Evolutionary conservation across 345 rosid species (phyloP).

Genomic region (Corchorus olitorius): DNA sequence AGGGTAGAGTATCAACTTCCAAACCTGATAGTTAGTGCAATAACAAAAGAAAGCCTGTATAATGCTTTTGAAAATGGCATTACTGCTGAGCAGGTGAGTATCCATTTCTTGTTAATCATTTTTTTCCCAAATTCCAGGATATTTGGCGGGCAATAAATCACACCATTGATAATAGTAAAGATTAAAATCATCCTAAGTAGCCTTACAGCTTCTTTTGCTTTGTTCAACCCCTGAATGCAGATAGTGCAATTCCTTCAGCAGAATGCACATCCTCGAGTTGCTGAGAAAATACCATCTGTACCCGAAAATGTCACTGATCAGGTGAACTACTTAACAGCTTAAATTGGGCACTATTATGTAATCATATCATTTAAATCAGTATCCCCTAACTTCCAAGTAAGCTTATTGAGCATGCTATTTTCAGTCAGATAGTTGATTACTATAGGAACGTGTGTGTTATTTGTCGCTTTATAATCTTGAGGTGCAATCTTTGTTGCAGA

Average conservation of each 20-base stretch:
- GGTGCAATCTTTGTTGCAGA: conserved; percentile 43
- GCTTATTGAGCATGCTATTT: background rate
- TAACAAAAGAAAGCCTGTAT: conserved; percentile 89
- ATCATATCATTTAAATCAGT: background rate
- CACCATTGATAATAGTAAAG: too few relatives aligned
- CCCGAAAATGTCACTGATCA: conserved; percentile 96
- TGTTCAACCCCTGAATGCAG: conserved; percentile 40
- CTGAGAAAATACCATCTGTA: conserved; percentile 73
- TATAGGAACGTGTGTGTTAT: background rate
- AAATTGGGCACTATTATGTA: conserved; percentile 8
- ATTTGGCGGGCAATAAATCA: background rate
- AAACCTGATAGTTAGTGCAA: conserved; percentile 86
- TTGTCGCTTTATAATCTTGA: conserved; percentile 8
- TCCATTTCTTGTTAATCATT: conserved; percentile 20
- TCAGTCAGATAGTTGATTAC: background rate
- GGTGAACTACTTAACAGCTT: conserved; percentile 42
- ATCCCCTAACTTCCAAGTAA: background rate
- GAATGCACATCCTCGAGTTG: conserved; percentile 89
- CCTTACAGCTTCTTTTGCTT: conserved; percentile 18
- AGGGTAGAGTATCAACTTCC: conserved; percentile 98
- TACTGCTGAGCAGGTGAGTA: conserved; percentile 73
- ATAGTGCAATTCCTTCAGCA: conserved; percentile 86
- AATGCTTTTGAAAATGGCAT: conserved; percentile 93
- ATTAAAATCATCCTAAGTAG: background rate
- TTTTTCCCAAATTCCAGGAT: background rate